Percentiles rank a stretch among this genome's conserved stretches.
These are phyloP conservation scores for Endotrypanum monterogeii DNA, from an alignment of 208 protist genomes.

Conservation along the genomic window DNA sequence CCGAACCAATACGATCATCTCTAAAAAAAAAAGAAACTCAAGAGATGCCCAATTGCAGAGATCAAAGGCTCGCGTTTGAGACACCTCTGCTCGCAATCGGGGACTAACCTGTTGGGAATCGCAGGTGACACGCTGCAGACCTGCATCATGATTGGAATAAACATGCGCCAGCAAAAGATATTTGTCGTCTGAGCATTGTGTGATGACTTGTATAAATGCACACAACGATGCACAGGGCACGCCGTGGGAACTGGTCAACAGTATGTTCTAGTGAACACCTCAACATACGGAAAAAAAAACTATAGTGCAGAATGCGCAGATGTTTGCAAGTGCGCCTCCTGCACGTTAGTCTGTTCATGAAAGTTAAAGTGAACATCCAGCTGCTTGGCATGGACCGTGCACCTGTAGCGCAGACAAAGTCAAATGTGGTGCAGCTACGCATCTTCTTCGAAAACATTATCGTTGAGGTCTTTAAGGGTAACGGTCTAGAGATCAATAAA, in stretches of 20 bases:
- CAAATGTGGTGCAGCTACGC: constrained; percentile 30
- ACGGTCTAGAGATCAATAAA: constrained; percentile 39
- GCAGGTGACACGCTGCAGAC: constrained; percentile 7
- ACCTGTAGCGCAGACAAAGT: constrained; percentile 25
- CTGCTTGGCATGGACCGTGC: constrained; percentile 39
- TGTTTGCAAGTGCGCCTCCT: constrained; percentile 41
- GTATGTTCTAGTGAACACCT: constrained; percentile 15
- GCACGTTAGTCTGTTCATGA: constrained; percentile 47
- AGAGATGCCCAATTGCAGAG: constrained; percentile 39
- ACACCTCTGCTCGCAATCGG: constrained; percentile 8
- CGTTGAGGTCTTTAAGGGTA: constrained; percentile 55
- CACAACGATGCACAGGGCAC: constrained; percentile 24
- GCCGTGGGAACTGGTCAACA: constrained; percentile 27
- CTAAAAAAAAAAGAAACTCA: constrained; percentile 44
- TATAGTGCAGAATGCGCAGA: constrained; percentile 38
- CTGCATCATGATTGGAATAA: constrained; percentile 14
- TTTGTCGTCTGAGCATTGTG: constrained; percentile 42
- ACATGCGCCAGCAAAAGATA: constrained; percentile 47
- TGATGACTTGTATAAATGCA: constrained; percentile 33
- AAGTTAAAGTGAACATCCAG: constrained; percentile 35
- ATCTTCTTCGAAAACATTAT: constrained; percentile 46
- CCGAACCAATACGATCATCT: constrained; percentile 43
- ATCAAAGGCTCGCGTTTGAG: constrained; percentile 32
- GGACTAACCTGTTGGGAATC: constrained; percentile 1
- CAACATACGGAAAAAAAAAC: constrained; percentile 16